phyloP scores from a whole-genome alignment of 768 basidiomycete genomes.

The Hygrophorus pudorinus region DNA sequence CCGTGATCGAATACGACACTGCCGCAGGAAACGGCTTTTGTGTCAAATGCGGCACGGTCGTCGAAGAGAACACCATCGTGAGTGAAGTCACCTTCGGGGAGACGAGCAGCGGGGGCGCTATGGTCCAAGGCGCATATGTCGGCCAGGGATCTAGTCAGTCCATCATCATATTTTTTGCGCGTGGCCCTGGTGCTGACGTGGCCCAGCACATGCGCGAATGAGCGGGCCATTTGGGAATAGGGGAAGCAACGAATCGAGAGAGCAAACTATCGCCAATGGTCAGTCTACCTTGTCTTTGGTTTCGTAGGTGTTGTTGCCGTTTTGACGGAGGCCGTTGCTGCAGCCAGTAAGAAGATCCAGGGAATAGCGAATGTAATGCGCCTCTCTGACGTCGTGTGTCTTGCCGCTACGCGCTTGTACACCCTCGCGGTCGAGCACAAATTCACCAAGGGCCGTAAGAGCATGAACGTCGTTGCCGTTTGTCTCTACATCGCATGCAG shows the following conservation, averaged over 20 bases:
- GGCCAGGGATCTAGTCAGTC: slow-evolving; percentile 82
- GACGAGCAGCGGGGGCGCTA: slow-evolving; percentile 81
- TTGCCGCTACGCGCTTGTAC: slow-evolving; percentile 80
- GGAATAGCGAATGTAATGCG: slow-evolving; percentile 70
- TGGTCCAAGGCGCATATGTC: slow-evolving; percentile 92
- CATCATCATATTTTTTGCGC: slow-evolving; percentile 2
- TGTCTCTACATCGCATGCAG: slow-evolving; percentile 93
- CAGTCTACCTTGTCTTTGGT: slow-evolving; percentile 14
- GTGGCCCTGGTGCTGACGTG: not conserved
- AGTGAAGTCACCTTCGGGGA: slow-evolving; percentile 96
- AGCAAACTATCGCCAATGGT: slow-evolving; percentile 91
- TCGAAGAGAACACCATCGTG: slow-evolving; percentile 90
- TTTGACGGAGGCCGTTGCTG: slow-evolving; percentile 1
- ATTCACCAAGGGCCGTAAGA: slow-evolving; percentile 89
- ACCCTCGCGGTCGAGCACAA: slow-evolving; percentile 90
- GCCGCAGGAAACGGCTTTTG: slow-evolving; percentile 84
- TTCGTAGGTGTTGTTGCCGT: slow-evolving; percentile 1
- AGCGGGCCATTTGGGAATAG: slow-evolving; percentile 75
- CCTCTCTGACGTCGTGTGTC: slow-evolving; percentile 70
- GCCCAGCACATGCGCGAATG: slow-evolving; percentile 70
- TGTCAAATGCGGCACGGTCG: slow-evolving; percentile 76
- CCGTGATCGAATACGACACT: slow-evolving; percentile 77
- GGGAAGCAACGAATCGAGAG: slow-evolving; percentile 72
- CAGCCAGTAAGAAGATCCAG: slow-evolving; percentile 78
- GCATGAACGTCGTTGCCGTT: slow-evolving; percentile 89